Evolutionary conservation across 257 asterid genomes (phyloP), one percentile per base, ranked within the genome.

Genomic region (Gentiana straminea): DNA sequence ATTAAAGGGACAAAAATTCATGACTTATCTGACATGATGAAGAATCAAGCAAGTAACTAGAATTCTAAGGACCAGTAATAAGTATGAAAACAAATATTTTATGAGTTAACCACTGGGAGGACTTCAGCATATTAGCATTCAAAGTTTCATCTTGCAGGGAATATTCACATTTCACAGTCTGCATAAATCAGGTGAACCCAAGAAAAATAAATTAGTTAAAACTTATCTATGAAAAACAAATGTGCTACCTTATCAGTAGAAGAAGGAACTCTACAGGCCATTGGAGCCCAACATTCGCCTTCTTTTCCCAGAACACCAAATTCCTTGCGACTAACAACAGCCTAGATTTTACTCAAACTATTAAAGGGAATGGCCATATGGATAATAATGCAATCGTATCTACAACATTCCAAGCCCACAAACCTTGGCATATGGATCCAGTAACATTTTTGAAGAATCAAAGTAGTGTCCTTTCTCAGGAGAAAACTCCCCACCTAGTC

Each of bases 341-440:
- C 85, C 98, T 92, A 64, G 51, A 64, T 66, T 54, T 48, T 47
- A 63, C 57, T 54, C 56, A 65, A 71, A 67, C 66, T 36, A 39
- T 51, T 46, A 32, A 39, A 11, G 38, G 12, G 32, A 33, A 37
- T 39, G 52, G 13, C 35, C 11, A 11, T 32, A 24, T 33, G 38
- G 32, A 50, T 43, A 50, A 8, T 33, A 9, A 37, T 5, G 39
- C 12, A 73, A 11, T 34, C 43, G 39, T 35, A 49, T 32, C 3
- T 32, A 55, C 3, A 50, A 61, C 4, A 5, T 13, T 46, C 13
- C 64, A 15, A 53, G 45, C 33, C 55, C 52, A 44, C 81, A 73
- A 59, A 92, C 98, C 93, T 88, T 92, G 13, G 93, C 97, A 68
- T 92, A 88, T 49, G 98, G 98, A 64, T 92, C 98, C 58, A 88